A percentile compares a stretch with the other conserved stretches of the same genome.
These are phyloP conservation scores for Hyaloscypha finlandica DNA, from an alignment of 495 filamentous ascomycete species.

Conservation along the genomic window DNA sequence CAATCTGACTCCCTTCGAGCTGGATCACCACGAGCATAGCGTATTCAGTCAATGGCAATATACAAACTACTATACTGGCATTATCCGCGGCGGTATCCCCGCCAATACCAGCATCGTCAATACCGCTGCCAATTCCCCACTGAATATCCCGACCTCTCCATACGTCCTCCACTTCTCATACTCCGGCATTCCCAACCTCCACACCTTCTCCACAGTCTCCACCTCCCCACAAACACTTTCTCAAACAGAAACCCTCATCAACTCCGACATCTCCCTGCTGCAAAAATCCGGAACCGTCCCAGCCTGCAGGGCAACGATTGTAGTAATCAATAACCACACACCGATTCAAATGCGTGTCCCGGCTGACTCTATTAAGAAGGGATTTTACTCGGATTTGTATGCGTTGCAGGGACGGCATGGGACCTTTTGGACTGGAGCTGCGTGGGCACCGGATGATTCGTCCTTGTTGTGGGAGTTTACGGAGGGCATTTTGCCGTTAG, in stretches of 20 bases:
- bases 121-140: not conserved
- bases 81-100: conserved; percentile 17
- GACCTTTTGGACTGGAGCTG: conserved; percentile 43
- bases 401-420: conserved; percentile 39
- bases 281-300: conserved; percentile 10
- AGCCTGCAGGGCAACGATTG: conserved; percentile 17
- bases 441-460: conserved; percentile 37
- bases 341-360: conserved; percentile 37
- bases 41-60: conserved; percentile 44
- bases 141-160: conserved; percentile 6
- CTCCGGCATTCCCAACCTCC: conserved; percentile 25
- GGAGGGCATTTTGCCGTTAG: conserved; percentile 2
- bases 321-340: conserved; percentile 34
- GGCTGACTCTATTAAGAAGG: conserved; percentile 32
- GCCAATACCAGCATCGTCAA: conserved; percentile 3
- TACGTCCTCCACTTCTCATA: conserved; percentile 2
- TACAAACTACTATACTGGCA: conserved; percentile 46
- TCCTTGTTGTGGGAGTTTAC: conserved; percentile 40
- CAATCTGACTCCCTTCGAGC: conserved; percentile 41
- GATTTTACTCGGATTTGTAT: conserved; percentile 43
- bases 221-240: not conserved
- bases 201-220: conserved; percentile 12
- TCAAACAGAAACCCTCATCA: not conserved
- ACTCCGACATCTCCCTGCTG: not conserved
- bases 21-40: conserved; percentile 36